Evolutionary conservation across 805 yeast genomes (phyloP), one percentile per base, ranked within the genome.

Genomic region (Ogataea minuta): DNA sequence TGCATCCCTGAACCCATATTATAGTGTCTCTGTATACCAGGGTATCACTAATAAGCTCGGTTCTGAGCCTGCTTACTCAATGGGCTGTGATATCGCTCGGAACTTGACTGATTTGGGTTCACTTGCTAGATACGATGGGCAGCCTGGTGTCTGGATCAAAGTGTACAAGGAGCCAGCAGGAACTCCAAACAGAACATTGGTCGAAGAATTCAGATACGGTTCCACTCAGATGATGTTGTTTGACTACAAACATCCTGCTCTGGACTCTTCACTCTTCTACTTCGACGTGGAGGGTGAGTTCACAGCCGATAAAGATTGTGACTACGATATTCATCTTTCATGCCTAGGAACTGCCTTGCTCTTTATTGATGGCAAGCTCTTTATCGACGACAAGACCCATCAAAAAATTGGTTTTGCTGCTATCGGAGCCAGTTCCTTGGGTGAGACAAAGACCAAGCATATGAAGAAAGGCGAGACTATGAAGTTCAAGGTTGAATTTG

Each of bases 361-460:
- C 23, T 72, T 63, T 51, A 49, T 71, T 35, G 64, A 71, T 48
- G 75, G 49, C 40, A 56, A 68, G 45, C 57, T 71, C 35, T 50
- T 71, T 28, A 69, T 71, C 35, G 76, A 71, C 53, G 69, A 72
- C 57, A 67, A 65, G 50, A 67, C 72, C 30, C 46, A 59, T 20
- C 76, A 71, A 53, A 54, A 37, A 11, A 46, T 53, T 31, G 76
- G 74, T 20, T 62, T 62, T 23, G 68, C 62, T 13, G 62, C 63
- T 49, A 65, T 69, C 54, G 72, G 71, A 17, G 60, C 67, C 4
- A 31, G 44, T 19, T 39, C 50, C 14, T 15, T 28, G n/a, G 53
- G 52, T 23, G 45, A 33, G 9, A 42, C 39, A 9, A 49, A 48
- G 26, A 43, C 49, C 8, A 41, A 62, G 15, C 15, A 36, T 4